phyloP scores from a whole-genome alignment of 2,329 filamentous ascomycete genomes.

The Coleophoma eucalyptorum region DNA sequence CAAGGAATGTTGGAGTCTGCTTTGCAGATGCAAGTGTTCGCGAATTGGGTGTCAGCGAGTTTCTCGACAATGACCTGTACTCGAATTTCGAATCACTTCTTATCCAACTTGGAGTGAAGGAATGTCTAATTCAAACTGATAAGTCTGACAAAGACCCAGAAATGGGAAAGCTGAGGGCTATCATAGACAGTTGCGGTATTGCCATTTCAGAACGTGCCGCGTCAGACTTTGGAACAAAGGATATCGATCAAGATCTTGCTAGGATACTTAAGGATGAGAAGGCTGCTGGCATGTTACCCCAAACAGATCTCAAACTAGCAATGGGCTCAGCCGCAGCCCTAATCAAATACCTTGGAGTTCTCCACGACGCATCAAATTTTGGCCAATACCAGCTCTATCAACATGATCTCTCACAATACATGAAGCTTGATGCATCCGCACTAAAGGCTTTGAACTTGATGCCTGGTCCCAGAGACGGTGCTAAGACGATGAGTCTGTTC shows the following conservation, averaged over 20 bases:
- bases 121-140: conserved; percentile 84
- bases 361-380: conserved; percentile 92
- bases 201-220: conserved; percentile 77
- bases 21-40: conserved; percentile 96
- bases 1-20: conserved; percentile 85
- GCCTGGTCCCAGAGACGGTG: conserved; percentile 89
- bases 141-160: conserved; percentile 81
- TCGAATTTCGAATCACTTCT: conserved; percentile 96
- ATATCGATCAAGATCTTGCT: conserved; percentile 93
- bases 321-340: conserved; percentile 93
- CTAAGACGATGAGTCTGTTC: conserved; percentile 97
- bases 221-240: conserved; percentile 78
- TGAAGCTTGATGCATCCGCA: conserved; percentile 96
- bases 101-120: conserved; percentile 93
- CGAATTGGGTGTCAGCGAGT: conserved; percentile 94
- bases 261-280: conserved; percentile 84
- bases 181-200: conserved; percentile 89
- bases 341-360: conserved; percentile 88
- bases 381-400: conserved; percentile 97
- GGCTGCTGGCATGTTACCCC: conserved; percentile 71
- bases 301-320: conserved; percentile 89
- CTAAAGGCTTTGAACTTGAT: conserved; percentile 94
- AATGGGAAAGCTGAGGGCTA: conserved; percentile 78
- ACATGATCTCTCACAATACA: conserved; percentile 93
- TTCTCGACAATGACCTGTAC: conserved; percentile 97